Conservation (phyloP, 2,329 filamentous ascomycete species). For the Zymoseptoria pseudotritici region DNA sequence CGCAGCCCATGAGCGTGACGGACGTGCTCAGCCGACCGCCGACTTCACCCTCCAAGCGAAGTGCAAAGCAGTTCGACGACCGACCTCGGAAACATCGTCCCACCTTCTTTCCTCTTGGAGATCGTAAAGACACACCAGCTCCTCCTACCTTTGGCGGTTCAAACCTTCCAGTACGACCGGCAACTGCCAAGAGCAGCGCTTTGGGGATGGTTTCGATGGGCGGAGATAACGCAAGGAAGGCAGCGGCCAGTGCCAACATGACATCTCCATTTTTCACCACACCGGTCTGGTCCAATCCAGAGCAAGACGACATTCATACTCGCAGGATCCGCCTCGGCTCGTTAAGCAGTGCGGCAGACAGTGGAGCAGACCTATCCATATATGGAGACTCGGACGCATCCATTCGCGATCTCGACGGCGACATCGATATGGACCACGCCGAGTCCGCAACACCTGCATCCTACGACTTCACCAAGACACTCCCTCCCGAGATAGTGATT, state of each 20-base stretch:
- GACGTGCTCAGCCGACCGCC: constrained; percentile 8
- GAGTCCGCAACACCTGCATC: constrained; percentile 1
- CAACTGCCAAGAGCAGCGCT: constrained; percentile 5
- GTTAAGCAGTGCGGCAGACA: constrained; percentile 30
- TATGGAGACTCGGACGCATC: constrained; percentile 18
- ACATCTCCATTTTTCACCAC: constrained; percentile 1
- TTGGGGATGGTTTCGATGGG: constrained; percentile 16
- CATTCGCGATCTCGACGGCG: constrained; percentile 25
- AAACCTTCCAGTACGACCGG: constrained; percentile 16
- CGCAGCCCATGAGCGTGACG: not conserved
- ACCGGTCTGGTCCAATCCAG: constrained; percentile 2
- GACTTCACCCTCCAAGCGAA: constrained; percentile 27
- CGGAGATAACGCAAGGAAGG: constrained; percentile 26
- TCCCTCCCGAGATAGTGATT: constrained; percentile 54
- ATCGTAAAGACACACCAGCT: constrained; percentile 29
- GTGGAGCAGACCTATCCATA: constrained; percentile 29
- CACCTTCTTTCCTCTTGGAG: constrained; percentile 6
- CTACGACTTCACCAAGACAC: constrained; percentile 33
- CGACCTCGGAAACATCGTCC: constrained; percentile 23
- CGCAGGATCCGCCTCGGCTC: constrained; percentile 24
- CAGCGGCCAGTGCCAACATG: constrained; percentile 23
- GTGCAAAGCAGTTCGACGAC: constrained; percentile 18
- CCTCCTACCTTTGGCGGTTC: constrained; percentile 15
- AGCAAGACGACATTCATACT: constrained; percentile 15
- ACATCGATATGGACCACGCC: constrained; percentile 22